A percentile compares a stretch with the other conserved stretches of the same genome.
Conservation (phyloP, 2,329 filamentous ascomycete genomes). For the Calonectria pseudoturangicola region DNA sequence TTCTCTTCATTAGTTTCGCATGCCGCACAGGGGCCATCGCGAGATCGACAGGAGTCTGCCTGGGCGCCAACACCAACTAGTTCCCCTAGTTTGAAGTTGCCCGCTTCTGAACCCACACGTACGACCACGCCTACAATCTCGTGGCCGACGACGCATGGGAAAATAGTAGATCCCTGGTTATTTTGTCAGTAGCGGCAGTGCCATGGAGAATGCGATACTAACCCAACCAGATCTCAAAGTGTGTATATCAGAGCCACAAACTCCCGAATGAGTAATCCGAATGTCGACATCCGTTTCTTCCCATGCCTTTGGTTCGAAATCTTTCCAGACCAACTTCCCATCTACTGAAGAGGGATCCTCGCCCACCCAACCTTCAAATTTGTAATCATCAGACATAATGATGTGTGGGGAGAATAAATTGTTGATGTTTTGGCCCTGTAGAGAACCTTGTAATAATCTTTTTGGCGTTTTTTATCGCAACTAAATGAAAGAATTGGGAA, state of each 20-base stretch:
- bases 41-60: background rate
- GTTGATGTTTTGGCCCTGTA: no score
- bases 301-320: background rate
- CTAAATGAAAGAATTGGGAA: no score
- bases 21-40: background rate
- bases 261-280: background rate
- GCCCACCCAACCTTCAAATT: background rate
- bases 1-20: background rate
- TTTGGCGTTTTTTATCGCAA: no score
- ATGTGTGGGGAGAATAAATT: background rate
- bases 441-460: no score
- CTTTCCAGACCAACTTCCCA: background rate
- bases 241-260: conserved; percentile 1
- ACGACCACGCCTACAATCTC: background rate
- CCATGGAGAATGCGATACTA: background rate
- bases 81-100: background rate
- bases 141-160: background rate
- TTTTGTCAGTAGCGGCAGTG: background rate
- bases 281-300: background rate
- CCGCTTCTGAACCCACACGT: background rate
- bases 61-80: background rate
- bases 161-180: background rate
- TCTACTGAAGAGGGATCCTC: background rate
- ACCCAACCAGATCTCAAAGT: background rate
- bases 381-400: background rate